Evolutionary conservation across 2,329 filamentous ascomycete species (phyloP).

Genomic region (Neofusicoccum cordaticola): DNA sequence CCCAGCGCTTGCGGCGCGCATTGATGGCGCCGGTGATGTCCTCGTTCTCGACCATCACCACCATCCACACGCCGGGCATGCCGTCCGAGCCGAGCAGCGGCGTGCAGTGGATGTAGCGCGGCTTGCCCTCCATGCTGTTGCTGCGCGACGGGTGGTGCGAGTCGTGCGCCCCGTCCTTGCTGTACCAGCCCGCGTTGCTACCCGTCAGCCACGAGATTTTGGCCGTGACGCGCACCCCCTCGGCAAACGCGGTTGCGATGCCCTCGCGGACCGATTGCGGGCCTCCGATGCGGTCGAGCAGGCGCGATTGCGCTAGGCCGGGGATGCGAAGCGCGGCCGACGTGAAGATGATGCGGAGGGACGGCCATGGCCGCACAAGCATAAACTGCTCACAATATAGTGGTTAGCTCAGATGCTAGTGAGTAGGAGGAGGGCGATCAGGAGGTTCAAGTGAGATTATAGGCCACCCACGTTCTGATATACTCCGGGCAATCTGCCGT

Average conservation of each 20-base stretch:
- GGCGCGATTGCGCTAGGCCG: constrained; percentile 44
- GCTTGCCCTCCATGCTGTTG: constrained; percentile 45
- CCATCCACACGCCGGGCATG: constrained; percentile 71
- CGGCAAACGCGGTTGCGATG: constrained; percentile 57
- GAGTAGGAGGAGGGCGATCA: background rate
- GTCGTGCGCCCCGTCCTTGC: background rate
- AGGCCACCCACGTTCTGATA: constrained; percentile 52
- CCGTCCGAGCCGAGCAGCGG: constrained; percentile 65
- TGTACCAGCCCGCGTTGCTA: background rate
- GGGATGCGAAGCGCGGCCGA: constrained; percentile 46
- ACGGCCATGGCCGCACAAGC: constrained; percentile 46
- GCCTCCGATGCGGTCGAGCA: constrained; percentile 46
- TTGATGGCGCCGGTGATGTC: constrained; percentile 6
- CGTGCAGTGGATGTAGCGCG: constrained; percentile 73
- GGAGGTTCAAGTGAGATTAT: background rate
- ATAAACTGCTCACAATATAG: constrained; percentile 34
- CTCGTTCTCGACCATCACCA: constrained; percentile 68
- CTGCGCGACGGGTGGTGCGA: background rate
- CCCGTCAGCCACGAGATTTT: constrained; percentile 62
- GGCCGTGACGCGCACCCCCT: constrained; percentile 69
- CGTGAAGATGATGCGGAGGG: constrained; percentile 47
- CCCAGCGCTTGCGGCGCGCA: background rate
- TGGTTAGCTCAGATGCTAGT: background rate
- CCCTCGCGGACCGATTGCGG: constrained; percentile 50
- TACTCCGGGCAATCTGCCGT: constrained; percentile 47